Conservation (phyloP, 2,329 filamentous ascomycete genomes). For the Falciphora oryzae region DNA sequence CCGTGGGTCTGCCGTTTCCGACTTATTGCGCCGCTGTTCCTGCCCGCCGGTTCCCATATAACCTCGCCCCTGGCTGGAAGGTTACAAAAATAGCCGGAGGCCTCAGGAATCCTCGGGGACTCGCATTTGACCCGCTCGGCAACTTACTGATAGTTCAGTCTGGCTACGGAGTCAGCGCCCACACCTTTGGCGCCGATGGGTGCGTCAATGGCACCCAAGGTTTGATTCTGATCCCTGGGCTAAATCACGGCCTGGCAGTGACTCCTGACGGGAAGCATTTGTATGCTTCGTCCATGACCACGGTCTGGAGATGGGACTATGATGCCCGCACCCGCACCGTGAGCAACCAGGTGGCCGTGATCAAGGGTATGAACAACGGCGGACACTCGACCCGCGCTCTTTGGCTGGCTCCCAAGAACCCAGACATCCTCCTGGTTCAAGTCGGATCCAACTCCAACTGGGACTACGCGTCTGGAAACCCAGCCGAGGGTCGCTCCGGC, state of each 20-base stretch:
- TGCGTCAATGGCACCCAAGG: conserved; percentile 27
- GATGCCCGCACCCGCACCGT: conserved; percentile 39
- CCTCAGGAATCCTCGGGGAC: conserved; percentile 23
- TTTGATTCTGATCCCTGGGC: conserved; percentile 21
- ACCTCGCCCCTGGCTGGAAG: conserved; percentile 26
- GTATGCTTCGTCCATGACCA: conserved; percentile 27
- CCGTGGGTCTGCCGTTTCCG: conserved; percentile 22
- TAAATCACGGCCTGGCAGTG: conserved; percentile 31
- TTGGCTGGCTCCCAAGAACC: conserved; percentile 27
- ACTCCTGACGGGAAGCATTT: conserved; percentile 28
- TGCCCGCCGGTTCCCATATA: conserved; percentile 21
- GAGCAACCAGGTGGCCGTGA: conserved; percentile 29
- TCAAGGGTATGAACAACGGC: conserved; percentile 28
- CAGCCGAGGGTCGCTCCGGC: conserved; percentile 25
- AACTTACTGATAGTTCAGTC: conserved; percentile 28
- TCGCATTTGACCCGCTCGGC: conserved; percentile 25
- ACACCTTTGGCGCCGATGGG: conserved; percentile 28
- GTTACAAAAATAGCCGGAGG: conserved; percentile 28
- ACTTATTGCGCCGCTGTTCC: conserved; percentile 24
- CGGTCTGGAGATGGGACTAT: conserved; percentile 51
- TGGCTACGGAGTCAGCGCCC: conserved; percentile 26
- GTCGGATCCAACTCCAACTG: conserved; percentile 28
- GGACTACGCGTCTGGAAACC: conserved; percentile 24
- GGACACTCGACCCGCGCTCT: conserved; percentile 29
- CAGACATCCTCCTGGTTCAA: conserved; percentile 28